Evolutionary conservation across 805 yeast species (phyloP).

Genomic region (Zygosaccharomyces pseudorouxii): DNA sequence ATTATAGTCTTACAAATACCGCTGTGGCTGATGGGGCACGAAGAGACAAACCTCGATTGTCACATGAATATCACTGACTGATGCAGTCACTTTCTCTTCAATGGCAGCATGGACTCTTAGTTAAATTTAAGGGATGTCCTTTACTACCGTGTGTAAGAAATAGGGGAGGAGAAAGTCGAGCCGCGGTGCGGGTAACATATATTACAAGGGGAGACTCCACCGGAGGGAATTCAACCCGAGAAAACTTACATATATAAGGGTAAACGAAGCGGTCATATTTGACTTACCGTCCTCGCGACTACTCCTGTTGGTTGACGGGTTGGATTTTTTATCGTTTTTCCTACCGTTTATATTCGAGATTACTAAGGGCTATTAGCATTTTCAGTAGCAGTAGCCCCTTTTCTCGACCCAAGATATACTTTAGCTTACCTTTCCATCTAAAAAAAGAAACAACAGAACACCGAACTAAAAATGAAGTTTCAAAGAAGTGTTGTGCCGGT

Average conservation of each 20-base stretch:
- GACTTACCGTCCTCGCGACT: not conserved
- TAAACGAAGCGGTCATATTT: not conserved
- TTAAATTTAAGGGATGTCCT: not conserved
- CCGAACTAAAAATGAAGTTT: slow-evolving; percentile 18
- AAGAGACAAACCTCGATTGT: not conserved
- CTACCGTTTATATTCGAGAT: not conserved
- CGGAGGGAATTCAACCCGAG: not conserved
- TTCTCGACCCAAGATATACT: not conserved
- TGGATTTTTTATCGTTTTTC: not conserved
- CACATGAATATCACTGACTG: not conserved
- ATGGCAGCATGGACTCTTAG: not conserved
- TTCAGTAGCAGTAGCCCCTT: not conserved
- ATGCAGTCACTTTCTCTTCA: not conserved
- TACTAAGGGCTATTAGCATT: not conserved
- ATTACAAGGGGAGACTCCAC: not conserved
- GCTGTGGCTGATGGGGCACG: not conserved
- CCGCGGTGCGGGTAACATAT: slow-evolving; percentile 4
- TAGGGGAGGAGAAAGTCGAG: slow-evolving; percentile 2
- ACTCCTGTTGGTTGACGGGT: too few relatives aligned
- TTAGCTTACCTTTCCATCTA: not conserved
- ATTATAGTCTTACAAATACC: not conserved
- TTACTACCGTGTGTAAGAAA: not conserved
- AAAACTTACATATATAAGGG: slow-evolving; percentile 1
- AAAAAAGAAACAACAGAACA: not conserved
- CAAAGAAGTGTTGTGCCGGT: slow-evolving; percentile 29